Percentiles rank a stretch among this genome's conserved stretches.
Evolutionary conservation across 2,329 filamentous ascomycete species (phyloP).

Genomic region (Alternaria triticimaculans): DNA sequence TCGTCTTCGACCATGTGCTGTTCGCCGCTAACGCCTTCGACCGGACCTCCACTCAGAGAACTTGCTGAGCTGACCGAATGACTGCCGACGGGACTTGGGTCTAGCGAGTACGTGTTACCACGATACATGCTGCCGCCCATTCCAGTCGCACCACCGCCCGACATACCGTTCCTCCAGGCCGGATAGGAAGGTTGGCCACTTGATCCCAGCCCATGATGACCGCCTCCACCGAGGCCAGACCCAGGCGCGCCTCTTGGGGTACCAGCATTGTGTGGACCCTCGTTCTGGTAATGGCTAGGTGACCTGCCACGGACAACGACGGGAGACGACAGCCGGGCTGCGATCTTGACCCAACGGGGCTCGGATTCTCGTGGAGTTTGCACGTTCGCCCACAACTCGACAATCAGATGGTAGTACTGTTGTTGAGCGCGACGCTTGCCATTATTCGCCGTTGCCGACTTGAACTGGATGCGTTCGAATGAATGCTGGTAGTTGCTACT

Average conservation of each 20-base stretch:
- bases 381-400: constrained; percentile 63
- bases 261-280: constrained; percentile 51
- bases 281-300: constrained; percentile 55
- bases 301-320: constrained; percentile 52
- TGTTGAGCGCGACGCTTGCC: constrained; percentile 88
- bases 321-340: constrained; percentile 43
- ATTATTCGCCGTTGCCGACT: constrained; percentile 92
- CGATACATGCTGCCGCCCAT: constrained; percentile 46
- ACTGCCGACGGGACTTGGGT: constrained; percentile 49
- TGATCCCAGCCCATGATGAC: constrained; percentile 68
- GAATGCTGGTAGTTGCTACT: constrained; percentile 58
- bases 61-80: constrained; percentile 55
- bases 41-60: constrained; percentile 48
- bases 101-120: constrained; percentile 46
- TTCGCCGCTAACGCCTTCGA: constrained; percentile 52
- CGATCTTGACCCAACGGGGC: constrained; percentile 47
- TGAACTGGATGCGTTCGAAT: constrained; percentile 94
- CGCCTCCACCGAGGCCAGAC: constrained; percentile 37
- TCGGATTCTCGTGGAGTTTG: constrained; percentile 37
- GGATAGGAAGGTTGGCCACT: constrained; percentile 60
- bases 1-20: constrained; percentile 50
- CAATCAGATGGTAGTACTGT: constrained; percentile 90
- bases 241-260: constrained; percentile 44
- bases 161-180: constrained; percentile 41
- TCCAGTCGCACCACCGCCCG: constrained; percentile 34